Percentiles rank a stretch among this genome's conserved stretches.
phyloP scores from a whole-genome alignment of 2,329 filamentous ascomycete species.

The Diaporthe sp. region DNA sequence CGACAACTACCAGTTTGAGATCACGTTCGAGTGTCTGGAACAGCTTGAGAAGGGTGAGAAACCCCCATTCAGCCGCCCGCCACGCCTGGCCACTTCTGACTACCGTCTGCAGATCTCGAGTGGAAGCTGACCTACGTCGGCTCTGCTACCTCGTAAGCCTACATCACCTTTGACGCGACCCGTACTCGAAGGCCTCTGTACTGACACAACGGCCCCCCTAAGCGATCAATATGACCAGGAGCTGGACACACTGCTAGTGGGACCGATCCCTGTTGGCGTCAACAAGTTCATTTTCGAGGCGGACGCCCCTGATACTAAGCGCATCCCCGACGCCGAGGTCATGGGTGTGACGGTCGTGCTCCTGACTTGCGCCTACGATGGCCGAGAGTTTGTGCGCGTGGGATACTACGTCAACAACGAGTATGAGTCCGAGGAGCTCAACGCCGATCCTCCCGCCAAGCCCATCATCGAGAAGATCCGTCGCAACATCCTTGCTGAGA shows the following conservation, averaged over 20 bases:
- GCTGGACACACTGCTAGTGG: slow-evolving; percentile 95
- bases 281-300: slow-evolving; percentile 99
- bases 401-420: slow-evolving; percentile 99
- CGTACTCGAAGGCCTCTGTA: slow-evolving; percentile 25
- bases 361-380: slow-evolving; percentile 95
- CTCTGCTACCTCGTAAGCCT: slow-evolving; percentile 91
- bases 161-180: slow-evolving; percentile 34
- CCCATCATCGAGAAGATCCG: slow-evolving; percentile 92
- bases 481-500: slow-evolving; percentile 94
- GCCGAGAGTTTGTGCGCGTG: slow-evolving; percentile 95
- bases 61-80: neutral
- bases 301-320: slow-evolving; percentile 88
- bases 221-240: slow-evolving; percentile 98
- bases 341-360: slow-evolving; percentile 97
- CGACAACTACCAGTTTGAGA: slow-evolving; percentile 96
- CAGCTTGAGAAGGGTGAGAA: slow-evolving; percentile 86
- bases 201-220: slow-evolving; percentile 51
- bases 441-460: slow-evolving; percentile 90
- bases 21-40: slow-evolving; percentile 98
- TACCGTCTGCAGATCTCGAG: slow-evolving; percentile 80
- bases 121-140: slow-evolving; percentile 99
- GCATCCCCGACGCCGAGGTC: slow-evolving; percentile 95
- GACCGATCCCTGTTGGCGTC: slow-evolving; percentile 95
- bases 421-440: slow-evolving; percentile 92
- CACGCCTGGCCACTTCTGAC: neutral